Evolutionary conservation across 768 basidiomycete genomes (phyloP), one percentile per base, ranked within the genome.

Genomic region (Hemileccinum impolitum): DNA sequence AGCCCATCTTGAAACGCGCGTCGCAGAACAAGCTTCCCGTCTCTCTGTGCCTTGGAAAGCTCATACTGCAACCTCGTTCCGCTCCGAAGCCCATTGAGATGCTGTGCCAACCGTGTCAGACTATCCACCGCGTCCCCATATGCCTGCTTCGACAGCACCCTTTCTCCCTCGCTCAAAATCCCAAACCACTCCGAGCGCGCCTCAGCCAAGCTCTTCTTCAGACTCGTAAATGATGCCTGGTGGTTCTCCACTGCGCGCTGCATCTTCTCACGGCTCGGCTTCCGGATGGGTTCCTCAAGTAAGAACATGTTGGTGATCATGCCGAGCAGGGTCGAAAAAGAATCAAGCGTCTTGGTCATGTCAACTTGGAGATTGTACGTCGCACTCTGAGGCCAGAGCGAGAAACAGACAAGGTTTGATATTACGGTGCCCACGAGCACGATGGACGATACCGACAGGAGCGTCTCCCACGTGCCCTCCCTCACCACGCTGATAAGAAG

Each of bases 31-130:
- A 77, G 42, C 47, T 70, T 78, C n/a, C 72, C 75, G 3, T 75
- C 72, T 6, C 70, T 53, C 38, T 74, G 67, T 2, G 87, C 87
- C 56, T 78, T 79, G 13, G 87, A 80, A 25, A 97, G 66, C 42
- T 94, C 90, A 52, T 86, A 83, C 62, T 97, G 94, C 31, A 98
- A 67, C 30, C 80, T 77, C 7, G 87, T 91, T 1, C 93, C 89
- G 49, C 88, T 84, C 40, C 95, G 71, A 50, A 98, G 72, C 21
- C 95, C 94, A 48, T 87, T 94, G 34, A 99, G 69, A 70, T 98
- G 94, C 62, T 99, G 95, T 1, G 91, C 96, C 5, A 99, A 79
- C 15, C 93, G 75, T 51, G 89, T 94, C 58, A 99, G 73, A 58
- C 85, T 86, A 51, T 84, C 84, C 11, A 97, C 87, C 0, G 90